These are phyloP conservation scores for Colletotrichum sp. DNA, from an alignment of 2,329 filamentous ascomycete genomes.

Conservation along the genomic window DNA sequence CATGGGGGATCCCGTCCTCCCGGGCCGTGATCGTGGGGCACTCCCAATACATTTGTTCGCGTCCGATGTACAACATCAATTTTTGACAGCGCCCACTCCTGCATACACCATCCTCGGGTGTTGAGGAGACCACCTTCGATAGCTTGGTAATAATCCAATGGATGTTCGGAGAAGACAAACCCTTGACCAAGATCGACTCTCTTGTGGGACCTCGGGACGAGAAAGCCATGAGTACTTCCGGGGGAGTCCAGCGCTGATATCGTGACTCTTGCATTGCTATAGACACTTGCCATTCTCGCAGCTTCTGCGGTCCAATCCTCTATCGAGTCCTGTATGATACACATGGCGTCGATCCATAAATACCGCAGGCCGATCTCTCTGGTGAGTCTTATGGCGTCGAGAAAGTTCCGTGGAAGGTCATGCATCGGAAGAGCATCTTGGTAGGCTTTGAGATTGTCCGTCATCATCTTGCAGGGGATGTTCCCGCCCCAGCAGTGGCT, in stretches of 20 bases:
- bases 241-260: background rate
- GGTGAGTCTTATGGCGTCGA: constrained; percentile 29
- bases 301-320: constrained; percentile 22
- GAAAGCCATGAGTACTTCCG: background rate
- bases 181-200: fast-evolving
- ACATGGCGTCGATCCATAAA: constrained; percentile 37
- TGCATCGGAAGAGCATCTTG: background rate
- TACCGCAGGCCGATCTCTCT: constrained; percentile 25
- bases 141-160: background rate
- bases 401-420: constrained; percentile 23
- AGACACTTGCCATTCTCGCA: constrained; percentile 19
- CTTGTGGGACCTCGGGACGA: background rate
- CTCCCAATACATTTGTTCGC: constrained; percentile 20
- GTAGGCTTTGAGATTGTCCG: background rate
- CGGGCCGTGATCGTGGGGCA: background rate
- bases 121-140: background rate
- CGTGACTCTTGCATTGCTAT: constrained; percentile 19
- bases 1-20: background rate
- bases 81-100: constrained; percentile 1
- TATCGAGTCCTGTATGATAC: constrained; percentile 30
- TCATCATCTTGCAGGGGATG: background rate
- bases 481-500: constrained; percentile 1
- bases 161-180: fast-evolving
- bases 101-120: background rate
- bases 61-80: background rate